Evolutionary conservation across 2,329 filamentous ascomycete species (phyloP).

Genomic region (Venturia effusa): DNA sequence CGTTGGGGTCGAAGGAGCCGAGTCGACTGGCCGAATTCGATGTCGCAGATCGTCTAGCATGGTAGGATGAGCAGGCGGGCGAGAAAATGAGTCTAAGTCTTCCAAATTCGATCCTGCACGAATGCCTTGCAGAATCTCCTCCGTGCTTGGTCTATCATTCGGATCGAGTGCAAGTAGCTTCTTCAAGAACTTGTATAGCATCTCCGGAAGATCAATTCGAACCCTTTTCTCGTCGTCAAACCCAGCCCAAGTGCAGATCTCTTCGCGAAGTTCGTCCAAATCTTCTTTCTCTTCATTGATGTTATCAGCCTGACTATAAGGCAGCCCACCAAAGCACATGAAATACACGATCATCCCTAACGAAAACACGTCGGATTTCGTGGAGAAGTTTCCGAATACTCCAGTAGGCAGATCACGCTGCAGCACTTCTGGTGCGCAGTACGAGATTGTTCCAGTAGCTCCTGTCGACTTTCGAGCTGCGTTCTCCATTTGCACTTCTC

Average conservation of each 20-base stretch:
- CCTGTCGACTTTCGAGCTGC: constrained; percentile 78
- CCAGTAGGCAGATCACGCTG: constrained; percentile 50
- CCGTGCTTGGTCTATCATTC: constrained; percentile 66
- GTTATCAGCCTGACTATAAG: constrained; percentile 73
- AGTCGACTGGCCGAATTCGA: constrained; percentile 35
- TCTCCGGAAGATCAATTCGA: constrained; percentile 72
- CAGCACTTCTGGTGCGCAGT: constrained; percentile 91
- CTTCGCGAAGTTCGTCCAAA: constrained; percentile 68
- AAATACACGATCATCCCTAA: constrained; percentile 98
- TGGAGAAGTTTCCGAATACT: constrained; percentile 82
- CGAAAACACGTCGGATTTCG: constrained; percentile 97
- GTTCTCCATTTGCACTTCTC: constrained; percentile 84
- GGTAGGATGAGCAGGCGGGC: constrained; percentile 12
- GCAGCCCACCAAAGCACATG: constrained; percentile 84
- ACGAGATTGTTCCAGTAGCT: constrained; percentile 91
- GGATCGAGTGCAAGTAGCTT: constrained; percentile 70
- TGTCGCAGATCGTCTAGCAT: constrained; percentile 24
- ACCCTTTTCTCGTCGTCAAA: constrained; percentile 68
- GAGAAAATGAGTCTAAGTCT: constrained; percentile 21
- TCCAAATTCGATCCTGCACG: constrained; percentile 49
- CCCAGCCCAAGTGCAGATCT: constrained; percentile 80
- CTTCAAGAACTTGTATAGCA: constrained; percentile 76
- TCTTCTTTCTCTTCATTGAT: constrained; percentile 89
- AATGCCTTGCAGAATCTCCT: constrained; percentile 72
- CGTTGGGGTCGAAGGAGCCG: constrained; percentile 14